A percentile compares a stretch with the other conserved stretches of the same genome.
These are phyloP conservation scores for Calocybe gambosa DNA, from an alignment of 1,284 basidiomycete species.

Conservation along the genomic window DNA sequence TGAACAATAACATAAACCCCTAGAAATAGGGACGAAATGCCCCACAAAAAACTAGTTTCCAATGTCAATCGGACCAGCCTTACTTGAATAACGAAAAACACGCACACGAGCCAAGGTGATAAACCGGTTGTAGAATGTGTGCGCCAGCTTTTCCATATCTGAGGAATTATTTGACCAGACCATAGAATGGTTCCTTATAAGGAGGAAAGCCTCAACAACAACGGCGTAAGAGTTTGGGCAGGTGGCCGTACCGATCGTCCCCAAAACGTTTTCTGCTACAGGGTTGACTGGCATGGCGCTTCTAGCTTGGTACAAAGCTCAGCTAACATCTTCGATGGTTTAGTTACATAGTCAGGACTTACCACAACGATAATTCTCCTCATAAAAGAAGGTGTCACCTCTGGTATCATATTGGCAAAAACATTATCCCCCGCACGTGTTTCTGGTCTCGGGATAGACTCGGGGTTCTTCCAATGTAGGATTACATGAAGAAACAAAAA, in stretches of 20 bases:
- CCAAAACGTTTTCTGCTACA: constrained; percentile 53
- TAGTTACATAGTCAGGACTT: background rate
- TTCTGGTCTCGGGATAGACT: background rate
- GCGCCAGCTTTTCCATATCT: constrained; percentile 72
- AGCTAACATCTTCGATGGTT: background rate
- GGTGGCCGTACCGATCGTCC: constrained; percentile 42
- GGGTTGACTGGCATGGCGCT: constrained; percentile 31
- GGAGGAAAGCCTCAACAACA: background rate
- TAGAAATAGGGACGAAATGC: constrained; percentile 52
- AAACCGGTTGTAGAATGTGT: constrained; percentile 69
- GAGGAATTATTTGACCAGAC: constrained; percentile 68
- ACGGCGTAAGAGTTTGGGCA: background rate
- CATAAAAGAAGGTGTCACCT: background rate
- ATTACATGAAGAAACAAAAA: no score
- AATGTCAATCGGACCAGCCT: background rate
- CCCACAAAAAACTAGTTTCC: constrained; percentile 59
- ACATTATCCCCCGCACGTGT: background rate
- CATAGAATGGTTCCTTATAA: constrained; percentile 57
- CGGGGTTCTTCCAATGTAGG: no score
- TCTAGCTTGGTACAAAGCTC: background rate
- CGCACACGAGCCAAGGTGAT: constrained; percentile 68
- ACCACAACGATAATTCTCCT: background rate
- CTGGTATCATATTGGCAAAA: background rate
- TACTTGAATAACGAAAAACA: constrained; percentile 17
- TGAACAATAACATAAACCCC: constrained; percentile 69